A percentile compares a stretch with the other conserved stretches of the same genome.
phyloP scores from a whole-genome alignment of 495 filamentous ascomycete genomes.

The Penicillium psychrofluorescens region DNA sequence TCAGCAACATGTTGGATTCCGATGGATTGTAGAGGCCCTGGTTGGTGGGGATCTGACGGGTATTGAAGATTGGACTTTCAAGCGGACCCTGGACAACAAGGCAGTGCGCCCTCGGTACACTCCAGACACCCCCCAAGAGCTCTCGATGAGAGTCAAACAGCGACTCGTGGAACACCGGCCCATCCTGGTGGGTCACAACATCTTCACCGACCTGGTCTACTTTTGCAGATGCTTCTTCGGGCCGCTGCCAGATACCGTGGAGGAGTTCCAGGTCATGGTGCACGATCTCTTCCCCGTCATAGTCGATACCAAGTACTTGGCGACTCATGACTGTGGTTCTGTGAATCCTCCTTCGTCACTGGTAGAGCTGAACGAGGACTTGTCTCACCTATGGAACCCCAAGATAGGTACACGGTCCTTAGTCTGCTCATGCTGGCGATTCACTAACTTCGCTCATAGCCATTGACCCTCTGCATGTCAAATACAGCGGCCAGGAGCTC shows the following conservation, averaged over 20 bases:
- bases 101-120: constrained; percentile 35
- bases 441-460: constrained; percentile 3
- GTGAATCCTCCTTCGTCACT: constrained; percentile 45
- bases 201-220: constrained; percentile 67
- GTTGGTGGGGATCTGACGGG: constrained; percentile 47
- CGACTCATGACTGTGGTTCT: constrained; percentile 46
- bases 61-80: constrained; percentile 40
- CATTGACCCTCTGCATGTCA: constrained; percentile 32
- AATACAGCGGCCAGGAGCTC: constrained; percentile 35
- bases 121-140: constrained; percentile 18
- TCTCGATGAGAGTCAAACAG: constrained; percentile 19
- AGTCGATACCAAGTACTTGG: constrained; percentile 74
- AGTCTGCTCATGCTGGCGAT: no score
- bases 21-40: constrained; percentile 66
- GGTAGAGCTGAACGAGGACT: constrained; percentile 37
- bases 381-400: constrained; percentile 32
- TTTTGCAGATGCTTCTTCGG: constrained; percentile 66
- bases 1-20: constrained; percentile 49
- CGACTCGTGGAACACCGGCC: constrained; percentile 39
- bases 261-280: constrained; percentile 50
- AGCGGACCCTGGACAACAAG: constrained; percentile 1
- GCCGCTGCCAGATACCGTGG: constrained; percentile 50
- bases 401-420: constrained; percentile 30
- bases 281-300: constrained; percentile 58
- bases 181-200: constrained; percentile 69